Evolutionary conservation across 805 yeast species (phyloP).

Genomic region (Saturnispora silvae): DNA sequence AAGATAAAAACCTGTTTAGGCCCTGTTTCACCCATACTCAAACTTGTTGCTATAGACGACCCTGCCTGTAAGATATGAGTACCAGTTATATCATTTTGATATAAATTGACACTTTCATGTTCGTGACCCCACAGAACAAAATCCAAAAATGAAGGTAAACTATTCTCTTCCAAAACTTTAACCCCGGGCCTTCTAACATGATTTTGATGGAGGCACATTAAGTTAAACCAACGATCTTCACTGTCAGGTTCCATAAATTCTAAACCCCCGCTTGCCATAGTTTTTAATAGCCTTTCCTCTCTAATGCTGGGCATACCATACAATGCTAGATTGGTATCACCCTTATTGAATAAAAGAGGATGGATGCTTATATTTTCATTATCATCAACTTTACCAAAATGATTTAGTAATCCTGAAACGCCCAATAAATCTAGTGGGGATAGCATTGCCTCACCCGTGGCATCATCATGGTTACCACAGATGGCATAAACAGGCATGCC

Average conservation of each 20-base stretch:
- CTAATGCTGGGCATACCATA: conserved; percentile 85
- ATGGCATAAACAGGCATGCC: conserved; percentile 87
- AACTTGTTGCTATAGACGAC: conserved; percentile 84
- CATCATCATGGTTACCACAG: conserved; percentile 94
- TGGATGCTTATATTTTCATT: conserved; percentile 62
- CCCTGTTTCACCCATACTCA: conserved; percentile 74
- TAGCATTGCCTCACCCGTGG: conserved; percentile 74
- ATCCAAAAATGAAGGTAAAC: conserved; percentile 73
- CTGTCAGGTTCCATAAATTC: conserved; percentile 61
- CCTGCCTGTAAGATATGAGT: conserved; percentile 88
- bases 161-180: conserved; percentile 73
- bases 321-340: conserved; percentile 68
- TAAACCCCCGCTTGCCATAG: conserved; percentile 73
- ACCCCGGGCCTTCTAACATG: conserved; percentile 74
- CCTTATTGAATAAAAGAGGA: conserved; percentile 78
- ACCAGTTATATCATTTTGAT: conserved; percentile 43
- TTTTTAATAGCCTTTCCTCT: conserved; percentile 76
- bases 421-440: conserved; percentile 81
- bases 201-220: conserved; percentile 87
- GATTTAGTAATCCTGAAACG: conserved; percentile 76
- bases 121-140: conserved; percentile 96
- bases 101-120: conserved; percentile 70
- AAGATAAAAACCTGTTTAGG: conserved; percentile 67
- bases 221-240: conserved; percentile 62
- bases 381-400: conserved; percentile 74